Evolutionary conservation across 768 basidiomycete species (phyloP).

Genomic region (Mrakia hoshinonis): DNA sequence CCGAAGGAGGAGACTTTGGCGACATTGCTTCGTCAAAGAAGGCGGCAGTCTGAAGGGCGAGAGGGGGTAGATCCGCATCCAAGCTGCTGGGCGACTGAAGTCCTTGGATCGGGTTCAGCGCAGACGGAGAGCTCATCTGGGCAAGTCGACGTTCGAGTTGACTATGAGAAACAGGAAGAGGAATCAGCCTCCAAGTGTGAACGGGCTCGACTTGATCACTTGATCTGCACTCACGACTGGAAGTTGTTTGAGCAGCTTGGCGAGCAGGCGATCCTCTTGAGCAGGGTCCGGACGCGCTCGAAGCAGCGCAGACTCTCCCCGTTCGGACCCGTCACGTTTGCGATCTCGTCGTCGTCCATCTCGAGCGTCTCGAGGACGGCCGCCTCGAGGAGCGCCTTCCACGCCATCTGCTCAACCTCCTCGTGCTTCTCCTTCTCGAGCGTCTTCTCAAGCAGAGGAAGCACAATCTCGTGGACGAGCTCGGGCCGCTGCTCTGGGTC

Average conservation of each 20-base stretch:
- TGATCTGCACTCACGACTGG: background rate
- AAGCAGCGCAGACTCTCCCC: slow-evolving; percentile 32
- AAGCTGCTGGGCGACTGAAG: background rate
- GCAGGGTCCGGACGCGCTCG: slow-evolving; percentile 34
- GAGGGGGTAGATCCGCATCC: slow-evolving; percentile 7
- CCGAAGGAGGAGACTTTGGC: slow-evolving; percentile 17
- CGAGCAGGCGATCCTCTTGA: slow-evolving; percentile 33
- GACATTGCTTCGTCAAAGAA: background rate
- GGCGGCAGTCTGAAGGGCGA: background rate
- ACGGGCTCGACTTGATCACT: background rate
- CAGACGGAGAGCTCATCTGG: background rate
- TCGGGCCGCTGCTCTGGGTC: slow-evolving; percentile 34
- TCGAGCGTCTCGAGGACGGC: slow-evolving; percentile 40
- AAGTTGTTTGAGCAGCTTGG: background rate
- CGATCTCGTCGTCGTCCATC: slow-evolving; percentile 34
- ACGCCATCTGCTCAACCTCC: slow-evolving; percentile 37
- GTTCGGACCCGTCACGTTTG: background rate
- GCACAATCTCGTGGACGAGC: slow-evolving; percentile 38
- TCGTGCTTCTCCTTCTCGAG: slow-evolving; percentile 38
- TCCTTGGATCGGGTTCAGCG: background rate
- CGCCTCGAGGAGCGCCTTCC: slow-evolving; percentile 36
- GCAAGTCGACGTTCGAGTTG: slow-evolving; percentile 1
- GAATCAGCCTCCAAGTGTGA: background rate
- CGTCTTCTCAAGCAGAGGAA: slow-evolving; percentile 41
- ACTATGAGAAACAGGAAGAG: background rate